Evolutionary conservation across 331 rosid species (phyloP), one percentile per base, ranked within the genome.

Genomic region (Telfairia occidentalis): DNA sequence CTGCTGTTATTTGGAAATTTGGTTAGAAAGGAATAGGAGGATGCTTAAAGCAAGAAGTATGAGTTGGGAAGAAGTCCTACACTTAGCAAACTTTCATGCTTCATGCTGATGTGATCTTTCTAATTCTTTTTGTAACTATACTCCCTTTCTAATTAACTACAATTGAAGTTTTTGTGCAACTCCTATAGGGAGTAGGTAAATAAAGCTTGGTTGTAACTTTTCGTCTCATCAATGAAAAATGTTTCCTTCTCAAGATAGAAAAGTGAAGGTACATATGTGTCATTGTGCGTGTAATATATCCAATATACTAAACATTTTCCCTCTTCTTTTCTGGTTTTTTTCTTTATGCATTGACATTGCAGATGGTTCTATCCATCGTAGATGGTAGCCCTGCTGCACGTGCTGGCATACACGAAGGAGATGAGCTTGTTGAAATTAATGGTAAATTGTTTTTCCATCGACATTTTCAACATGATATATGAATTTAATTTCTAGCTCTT

Each of bases 371-470:
- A 83, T 94, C 98, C 38, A 84, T 89, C 77, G 70, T 94, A 59
- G 96, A 94, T 64, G 92, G 89, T 35, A 74, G 98, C 84, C 97
- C 98, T 5, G 98, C 97, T 80, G 90, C 95, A 78, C 97, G 98
- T 42, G 96, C 97, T 69, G 97, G 96, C 73, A 83, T 94, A 80
- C 98, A 83, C 67, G 87, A 89, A 77, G 98, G 98, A 83, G 98
- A 94, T 76, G 91, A 94, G 84, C 79, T 94, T 84, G 86, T 94
- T 32, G 97, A 94, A 84, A 91, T 94, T 78, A 88, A 94, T 61
- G 98, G 98, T 87, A 78, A 19, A 12, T 54, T 81, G 52, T 12
- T 37, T 26, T 40, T 74, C 16, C 45, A 43, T 79, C 58, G 23
- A 24, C 32, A 3, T 57, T 67, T 64, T 19, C 74, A 57, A 54